phyloP scores from a whole-genome alignment of 305 asterid species.

The Fraxinus greggii region DNA sequence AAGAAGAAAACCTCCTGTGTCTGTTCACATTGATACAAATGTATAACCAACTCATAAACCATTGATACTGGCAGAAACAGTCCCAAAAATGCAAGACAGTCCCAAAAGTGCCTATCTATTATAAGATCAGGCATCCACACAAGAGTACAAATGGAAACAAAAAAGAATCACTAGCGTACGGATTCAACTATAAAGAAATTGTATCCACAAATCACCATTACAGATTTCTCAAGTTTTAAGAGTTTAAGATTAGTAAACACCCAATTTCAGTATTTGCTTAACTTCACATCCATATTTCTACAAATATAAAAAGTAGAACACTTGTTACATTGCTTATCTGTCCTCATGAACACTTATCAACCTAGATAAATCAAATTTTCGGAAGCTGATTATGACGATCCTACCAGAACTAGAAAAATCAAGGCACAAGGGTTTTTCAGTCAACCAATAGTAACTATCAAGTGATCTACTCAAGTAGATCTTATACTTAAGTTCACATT shows the following conservation, averaged over 20 bases:
- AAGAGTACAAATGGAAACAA: background rate
- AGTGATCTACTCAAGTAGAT: background rate
- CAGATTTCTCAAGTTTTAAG: background rate
- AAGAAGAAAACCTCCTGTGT: background rate
- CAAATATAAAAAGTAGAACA: background rate
- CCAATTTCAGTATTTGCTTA: background rate
- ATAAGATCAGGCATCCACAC: background rate
- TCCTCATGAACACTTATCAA: background rate
- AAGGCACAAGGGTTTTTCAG: background rate
- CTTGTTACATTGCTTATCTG: background rate
- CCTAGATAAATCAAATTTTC: background rate
- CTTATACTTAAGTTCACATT: background rate
- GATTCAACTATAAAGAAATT: conserved; percentile 1
- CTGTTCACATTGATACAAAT: conserved; percentile 4
- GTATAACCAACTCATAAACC: conserved; percentile 16
- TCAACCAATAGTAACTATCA: background rate
- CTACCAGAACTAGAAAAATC: background rate
- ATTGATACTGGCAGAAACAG: conserved; percentile 14
- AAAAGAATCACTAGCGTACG: background rate
- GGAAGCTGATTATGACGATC: background rate
- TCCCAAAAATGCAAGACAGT: background rate
- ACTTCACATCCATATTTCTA: background rate
- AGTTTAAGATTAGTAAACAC: conserved; percentile 2
- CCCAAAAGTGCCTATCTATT: background rate
- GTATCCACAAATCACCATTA: conserved; percentile 5